A percentile compares a stretch with the other conserved stretches of the same genome.
phyloP scores from a whole-genome alignment of 2,329 filamentous ascomycete species.

The Botrytis sinoallii region DNA sequence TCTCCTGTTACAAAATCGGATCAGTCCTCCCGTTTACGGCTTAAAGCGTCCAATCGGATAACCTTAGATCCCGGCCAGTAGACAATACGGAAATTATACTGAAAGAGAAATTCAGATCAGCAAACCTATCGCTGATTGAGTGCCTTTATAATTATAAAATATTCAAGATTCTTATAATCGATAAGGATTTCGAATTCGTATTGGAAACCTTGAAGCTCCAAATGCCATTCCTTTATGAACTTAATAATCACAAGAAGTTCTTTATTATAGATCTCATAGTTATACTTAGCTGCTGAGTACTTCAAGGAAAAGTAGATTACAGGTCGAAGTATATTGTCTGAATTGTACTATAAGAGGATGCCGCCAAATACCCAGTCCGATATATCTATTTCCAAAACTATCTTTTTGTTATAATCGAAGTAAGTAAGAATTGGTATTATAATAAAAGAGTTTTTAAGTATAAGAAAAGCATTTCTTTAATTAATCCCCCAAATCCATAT shows the following conservation, averaged over 20 bases:
- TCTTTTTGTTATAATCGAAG: neutral
- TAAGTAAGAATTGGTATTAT: neutral
- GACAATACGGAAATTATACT: too few relatives aligned
- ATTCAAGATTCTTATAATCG: neutral
- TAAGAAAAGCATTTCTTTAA: neutral
- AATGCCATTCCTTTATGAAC: neutral
- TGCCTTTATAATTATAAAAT: neutral
- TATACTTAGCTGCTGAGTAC: neutral
- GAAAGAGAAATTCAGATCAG: neutral
- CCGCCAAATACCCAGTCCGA: rapidly evolving
- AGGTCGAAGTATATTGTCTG: neutral
- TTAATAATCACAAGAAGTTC: neutral
- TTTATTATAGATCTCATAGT: neutral
- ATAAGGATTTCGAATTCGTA: neutral
- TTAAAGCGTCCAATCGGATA: too few relatives aligned
- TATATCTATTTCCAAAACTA: neutral
- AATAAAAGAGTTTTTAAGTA: neutral
- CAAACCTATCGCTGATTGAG: neutral
- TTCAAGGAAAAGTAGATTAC: neutral
- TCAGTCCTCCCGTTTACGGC: rapidly evolving
- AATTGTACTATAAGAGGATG: neutral
- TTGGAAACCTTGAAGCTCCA: neutral
- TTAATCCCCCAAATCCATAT: too few relatives aligned
- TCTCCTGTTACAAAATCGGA: rapidly evolving
- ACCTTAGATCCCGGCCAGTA: too few relatives aligned